Evolutionary conservation across 73 alveolate genomes (phyloP).

Genomic region (Symbiodinium pilosum): DNA sequence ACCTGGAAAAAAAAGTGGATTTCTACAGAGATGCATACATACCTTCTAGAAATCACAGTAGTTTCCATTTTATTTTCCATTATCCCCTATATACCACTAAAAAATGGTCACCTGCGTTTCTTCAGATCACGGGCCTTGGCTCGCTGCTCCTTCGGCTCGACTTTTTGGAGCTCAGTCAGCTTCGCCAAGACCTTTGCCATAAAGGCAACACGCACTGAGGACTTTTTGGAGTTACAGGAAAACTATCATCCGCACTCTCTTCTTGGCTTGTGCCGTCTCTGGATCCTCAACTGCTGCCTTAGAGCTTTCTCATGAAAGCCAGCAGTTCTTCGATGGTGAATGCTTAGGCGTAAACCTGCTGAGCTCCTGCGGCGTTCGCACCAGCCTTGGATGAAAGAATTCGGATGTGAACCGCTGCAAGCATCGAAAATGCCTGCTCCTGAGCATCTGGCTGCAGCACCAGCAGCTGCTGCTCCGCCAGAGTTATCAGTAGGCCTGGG

Average conservation of each 20-base stretch:
- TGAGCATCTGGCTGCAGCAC: background rate
- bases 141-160: constrained; percentile 94
- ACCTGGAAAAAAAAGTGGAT: no score
- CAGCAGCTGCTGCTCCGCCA: constrained; percentile 11
- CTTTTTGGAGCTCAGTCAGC: constrained; percentile 86
- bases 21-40: no score
- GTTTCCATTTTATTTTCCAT: no score
- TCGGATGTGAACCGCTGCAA: no score
- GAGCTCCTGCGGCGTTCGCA: constrained; percentile 53
- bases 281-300: constrained; percentile 80
- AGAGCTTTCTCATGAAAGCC: background rate
- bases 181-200: constrained; percentile 58
- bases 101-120: no score
- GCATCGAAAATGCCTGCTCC: background rate
- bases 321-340: background rate
- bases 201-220: background rate
- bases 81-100: no score
- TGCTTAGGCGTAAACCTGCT: background rate
- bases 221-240: no score
- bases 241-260: background rate
- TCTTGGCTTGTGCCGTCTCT: constrained; percentile 92
- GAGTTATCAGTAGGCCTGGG: background rate
- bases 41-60: no score
- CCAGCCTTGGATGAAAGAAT: no score
- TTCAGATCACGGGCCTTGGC: no score